These are phyloP conservation scores for Mucor sp. DNA, from an alignment of 371 early-diverging fungal species.

Conservation along the genomic window DNA sequence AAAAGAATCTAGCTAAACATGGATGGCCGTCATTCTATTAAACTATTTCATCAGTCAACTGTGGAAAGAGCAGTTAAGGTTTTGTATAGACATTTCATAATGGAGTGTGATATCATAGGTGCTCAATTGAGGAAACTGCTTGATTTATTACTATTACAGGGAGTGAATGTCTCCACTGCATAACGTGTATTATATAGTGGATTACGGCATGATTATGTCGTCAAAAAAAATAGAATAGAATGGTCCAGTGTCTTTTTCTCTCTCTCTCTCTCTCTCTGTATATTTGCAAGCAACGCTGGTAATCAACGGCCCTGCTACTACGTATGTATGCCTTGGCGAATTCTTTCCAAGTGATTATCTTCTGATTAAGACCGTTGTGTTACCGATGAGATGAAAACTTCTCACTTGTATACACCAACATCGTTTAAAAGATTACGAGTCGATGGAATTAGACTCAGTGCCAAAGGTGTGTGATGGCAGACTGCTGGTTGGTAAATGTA, in stretches of 20 bases:
- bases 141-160: neutral
- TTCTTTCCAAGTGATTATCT: neutral
- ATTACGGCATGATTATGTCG: neutral
- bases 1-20: neutral
- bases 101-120: neutral
- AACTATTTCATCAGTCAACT: neutral
- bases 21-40: neutral
- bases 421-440: too few relatives aligned
- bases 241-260: too few relatives aligned
- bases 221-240: too few relatives aligned
- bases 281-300: neutral
- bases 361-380: conserved; percentile 1
- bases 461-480: too few relatives aligned
- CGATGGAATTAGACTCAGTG: too few relatives aligned
- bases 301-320: neutral
- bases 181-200: neutral
- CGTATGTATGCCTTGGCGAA: neutral
- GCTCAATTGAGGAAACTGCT: neutral
- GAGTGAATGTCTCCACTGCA: neutral
- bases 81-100: too few relatives aligned
- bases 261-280: too few relatives aligned
- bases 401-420: neutral
- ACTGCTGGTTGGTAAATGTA: too few relatives aligned
- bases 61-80: neutral
- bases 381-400: neutral